phyloP scores from a whole-genome alignment of 768 basidiomycete genomes.

The Suillus bovinus region DNA sequence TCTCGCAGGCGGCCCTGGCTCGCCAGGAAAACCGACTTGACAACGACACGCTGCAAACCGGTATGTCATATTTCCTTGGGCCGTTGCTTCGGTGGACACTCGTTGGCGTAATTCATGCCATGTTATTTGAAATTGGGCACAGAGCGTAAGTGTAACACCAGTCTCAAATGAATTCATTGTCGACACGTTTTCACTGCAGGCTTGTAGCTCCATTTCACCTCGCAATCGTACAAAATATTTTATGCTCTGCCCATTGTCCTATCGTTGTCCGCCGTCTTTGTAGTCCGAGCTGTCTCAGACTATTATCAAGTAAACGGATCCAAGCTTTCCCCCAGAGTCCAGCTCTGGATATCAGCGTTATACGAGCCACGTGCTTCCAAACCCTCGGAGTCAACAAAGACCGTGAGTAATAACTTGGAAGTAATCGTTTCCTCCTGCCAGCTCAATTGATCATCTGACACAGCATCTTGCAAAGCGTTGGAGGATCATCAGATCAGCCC shows the following conservation, averaged over 20 bases:
- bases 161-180: not conserved
- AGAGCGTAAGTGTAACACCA: conserved; percentile 43
- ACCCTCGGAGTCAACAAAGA: conserved; percentile 38
- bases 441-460: conserved; percentile 3
- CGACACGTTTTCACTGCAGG: conserved; percentile 32
- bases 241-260: conserved; percentile 67
- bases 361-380: conserved; percentile 40
- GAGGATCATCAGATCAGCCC: conserved; percentile 22
- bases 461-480: conserved; percentile 19
- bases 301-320: conserved; percentile 40
- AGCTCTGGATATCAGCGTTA: conserved; percentile 38
- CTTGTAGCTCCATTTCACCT: conserved; percentile 51
- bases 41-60: conserved; percentile 66
- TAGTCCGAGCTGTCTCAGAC: conserved; percentile 52
- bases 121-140: conserved; percentile 60
- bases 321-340: conserved; percentile 32
- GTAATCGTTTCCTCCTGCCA: not conserved
- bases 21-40: conserved; percentile 58
- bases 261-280: conserved; percentile 65
- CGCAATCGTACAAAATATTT: conserved; percentile 64
- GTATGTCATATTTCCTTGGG: conserved; percentile 74
- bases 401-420: conserved; percentile 32
- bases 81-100: conserved; percentile 80
- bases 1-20: conserved; percentile 59
- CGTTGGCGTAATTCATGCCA: conserved; percentile 65